Evolutionary conservation across 169 alveolate species (phyloP).

Genomic region (Plasmodium vivax): DNA sequence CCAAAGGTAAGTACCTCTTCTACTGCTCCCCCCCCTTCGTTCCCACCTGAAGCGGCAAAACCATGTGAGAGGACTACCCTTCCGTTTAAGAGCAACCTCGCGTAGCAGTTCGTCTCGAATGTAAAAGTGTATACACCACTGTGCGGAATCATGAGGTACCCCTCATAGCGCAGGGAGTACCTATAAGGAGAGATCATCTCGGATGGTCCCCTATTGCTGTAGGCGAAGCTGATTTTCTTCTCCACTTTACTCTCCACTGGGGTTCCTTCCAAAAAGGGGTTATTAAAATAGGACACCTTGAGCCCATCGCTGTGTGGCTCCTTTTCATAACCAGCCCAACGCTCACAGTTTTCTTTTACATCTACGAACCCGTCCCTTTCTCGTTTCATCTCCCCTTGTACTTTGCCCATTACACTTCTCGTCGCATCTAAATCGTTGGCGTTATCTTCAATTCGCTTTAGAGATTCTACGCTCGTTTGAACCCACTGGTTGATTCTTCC

Average conservation of each 20-base stretch:
- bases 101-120: constrained; percentile 47
- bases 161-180: constrained; percentile 88
- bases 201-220: constrained; percentile 86
- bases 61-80: constrained; percentile 12
- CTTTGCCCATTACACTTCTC: constrained; percentile 79
- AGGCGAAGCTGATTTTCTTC: constrained; percentile 86
- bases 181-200: constrained; percentile 86
- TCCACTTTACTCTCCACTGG: constrained; percentile 85
- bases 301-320: constrained; percentile 86
- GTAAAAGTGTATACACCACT: constrained; percentile 80
- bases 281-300: constrained; percentile 80
- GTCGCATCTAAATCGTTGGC: constrained; percentile 49
- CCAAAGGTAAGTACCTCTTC: constrained; percentile 27
- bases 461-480: constrained; percentile 79
- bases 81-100: constrained; percentile 64
- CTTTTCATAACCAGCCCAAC: constrained; percentile 81
- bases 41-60: background rate
- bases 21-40: constrained; percentile 9
- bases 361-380: constrained; percentile 73
- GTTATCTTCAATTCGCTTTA: constrained; percentile 79
- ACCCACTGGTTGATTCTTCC: constrained; percentile 77
- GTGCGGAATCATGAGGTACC: constrained; percentile 83
- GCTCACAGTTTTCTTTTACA: constrained; percentile 82
- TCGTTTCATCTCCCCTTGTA: constrained; percentile 80
- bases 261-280: constrained; percentile 80